These are phyloP conservation scores for Suillus luteus DNA, from an alignment of 768 basidiomycete genomes.

Conservation along the genomic window DNA sequence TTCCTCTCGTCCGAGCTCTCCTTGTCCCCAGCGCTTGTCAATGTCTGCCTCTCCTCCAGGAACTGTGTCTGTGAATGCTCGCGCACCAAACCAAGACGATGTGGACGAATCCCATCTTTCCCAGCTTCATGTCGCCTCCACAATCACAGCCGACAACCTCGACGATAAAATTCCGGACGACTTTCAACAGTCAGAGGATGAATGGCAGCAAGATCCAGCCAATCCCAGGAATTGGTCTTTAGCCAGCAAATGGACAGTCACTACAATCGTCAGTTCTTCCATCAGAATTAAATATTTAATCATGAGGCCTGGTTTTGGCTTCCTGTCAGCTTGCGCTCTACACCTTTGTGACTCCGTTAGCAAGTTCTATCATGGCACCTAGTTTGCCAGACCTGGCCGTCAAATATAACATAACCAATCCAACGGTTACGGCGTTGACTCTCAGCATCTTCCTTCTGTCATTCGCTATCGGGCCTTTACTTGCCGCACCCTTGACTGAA, in stretches of 20 bases:
- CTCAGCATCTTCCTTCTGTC: background rate
- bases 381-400: background rate
- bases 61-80: background rate
- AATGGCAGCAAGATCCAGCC: constrained; percentile 57
- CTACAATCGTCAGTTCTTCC: constrained; percentile 40
- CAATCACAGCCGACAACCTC: background rate
- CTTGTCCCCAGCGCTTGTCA: background rate
- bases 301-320: background rate
- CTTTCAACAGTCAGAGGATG: background rate
- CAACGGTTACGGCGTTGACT: background rate
- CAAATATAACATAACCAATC: background rate
- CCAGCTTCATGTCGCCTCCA: background rate
- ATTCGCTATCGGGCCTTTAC: background rate
- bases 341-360: background rate
- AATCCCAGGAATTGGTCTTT: background rate
- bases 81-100: background rate
- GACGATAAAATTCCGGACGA: background rate
- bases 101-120: background rate
- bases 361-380: constrained; percentile 5
- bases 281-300: background rate
- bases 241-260: background rate
- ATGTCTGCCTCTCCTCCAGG: background rate
- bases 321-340: background rate
- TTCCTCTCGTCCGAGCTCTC: background rate
- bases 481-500: background rate